phyloP scores from a whole-genome alignment of 306 rosid species.

The Delonix regia region DNA sequence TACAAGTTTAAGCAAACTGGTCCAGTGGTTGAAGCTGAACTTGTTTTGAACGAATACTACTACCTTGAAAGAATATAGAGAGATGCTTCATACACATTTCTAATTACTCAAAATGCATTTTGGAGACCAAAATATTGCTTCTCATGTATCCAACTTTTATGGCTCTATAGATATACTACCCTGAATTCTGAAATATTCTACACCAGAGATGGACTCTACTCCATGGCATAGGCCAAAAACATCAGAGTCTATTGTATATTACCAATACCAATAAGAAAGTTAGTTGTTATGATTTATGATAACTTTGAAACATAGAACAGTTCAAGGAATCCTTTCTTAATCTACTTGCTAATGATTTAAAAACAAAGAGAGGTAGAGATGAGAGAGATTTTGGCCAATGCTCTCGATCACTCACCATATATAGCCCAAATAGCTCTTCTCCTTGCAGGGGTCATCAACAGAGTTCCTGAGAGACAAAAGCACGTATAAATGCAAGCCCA shows the following conservation, averaged over 20 bases:
- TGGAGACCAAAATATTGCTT: neutral
- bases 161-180: neutral
- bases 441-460: slow-evolving; percentile 79
- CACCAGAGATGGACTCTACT: neutral
- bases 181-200: neutral
- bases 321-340: no score
- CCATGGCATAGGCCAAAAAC: neutral
- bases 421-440: slow-evolving; percentile 88
- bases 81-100: neutral
- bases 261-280: no score
- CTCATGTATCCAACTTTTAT: neutral
- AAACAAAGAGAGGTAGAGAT: no score
- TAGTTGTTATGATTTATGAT: no score
- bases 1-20: slow-evolving; percentile 1
- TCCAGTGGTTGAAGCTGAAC: no score
- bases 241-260: neutral
- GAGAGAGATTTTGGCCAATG: no score
- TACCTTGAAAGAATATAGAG: neutral
- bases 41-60: neutral
- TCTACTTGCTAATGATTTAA: no score
- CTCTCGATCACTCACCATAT: slow-evolving; percentile 64
- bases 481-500: slow-evolving; percentile 12
- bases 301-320: no score
- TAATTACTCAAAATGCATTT: neutral
- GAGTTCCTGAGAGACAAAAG: slow-evolving; percentile 62